phyloP scores from a whole-genome alignment of 371 early-diverging fungal species.

The Mortierella sp. region DNA sequence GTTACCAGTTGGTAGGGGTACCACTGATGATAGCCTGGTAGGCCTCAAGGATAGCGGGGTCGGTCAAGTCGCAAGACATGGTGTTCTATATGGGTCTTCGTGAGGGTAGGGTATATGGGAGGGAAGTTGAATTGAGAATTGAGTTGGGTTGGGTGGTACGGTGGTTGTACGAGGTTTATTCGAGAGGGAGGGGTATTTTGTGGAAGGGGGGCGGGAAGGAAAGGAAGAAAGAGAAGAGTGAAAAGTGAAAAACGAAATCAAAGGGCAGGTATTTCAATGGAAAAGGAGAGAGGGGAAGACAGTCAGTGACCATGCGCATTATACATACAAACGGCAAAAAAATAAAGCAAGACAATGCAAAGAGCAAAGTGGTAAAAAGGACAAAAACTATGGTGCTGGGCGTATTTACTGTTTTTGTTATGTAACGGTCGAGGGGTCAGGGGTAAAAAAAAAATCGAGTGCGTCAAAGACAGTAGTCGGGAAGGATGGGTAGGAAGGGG shows the following conservation, averaged over 20 bases:
- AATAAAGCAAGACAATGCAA: neutral
- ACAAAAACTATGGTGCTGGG: too few species aligned
- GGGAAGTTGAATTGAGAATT: neutral
- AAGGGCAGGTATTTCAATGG: too few species aligned
- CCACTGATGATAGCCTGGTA: slow-evolving; percentile 72
- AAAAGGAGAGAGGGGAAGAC: neutral
- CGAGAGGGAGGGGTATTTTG: neutral
- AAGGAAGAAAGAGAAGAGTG: neutral
- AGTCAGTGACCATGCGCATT: slow-evolving; percentile 1
- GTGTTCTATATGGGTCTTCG: slow-evolving; percentile 10
- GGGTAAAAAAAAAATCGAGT: neutral
- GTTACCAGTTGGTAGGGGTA: slow-evolving; percentile 69
- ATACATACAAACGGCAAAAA: neutral
- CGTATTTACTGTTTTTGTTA: neutral
- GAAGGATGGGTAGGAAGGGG: neutral
- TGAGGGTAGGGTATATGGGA: neutral
- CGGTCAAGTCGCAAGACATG: slow-evolving; percentile 80
- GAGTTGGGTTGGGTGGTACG: too few species aligned
- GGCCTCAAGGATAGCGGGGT: slow-evolving; percentile 72
- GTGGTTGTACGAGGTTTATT: neutral
- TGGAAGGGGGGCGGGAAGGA: neutral
- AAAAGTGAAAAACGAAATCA: neutral
- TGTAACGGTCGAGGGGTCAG: neutral
- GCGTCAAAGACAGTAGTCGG: neutral
- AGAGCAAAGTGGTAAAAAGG: neutral